Evolutionary conservation across 164 flowering plant genomes (phyloP).

Genomic region (Nymphaea colorata): DNA sequence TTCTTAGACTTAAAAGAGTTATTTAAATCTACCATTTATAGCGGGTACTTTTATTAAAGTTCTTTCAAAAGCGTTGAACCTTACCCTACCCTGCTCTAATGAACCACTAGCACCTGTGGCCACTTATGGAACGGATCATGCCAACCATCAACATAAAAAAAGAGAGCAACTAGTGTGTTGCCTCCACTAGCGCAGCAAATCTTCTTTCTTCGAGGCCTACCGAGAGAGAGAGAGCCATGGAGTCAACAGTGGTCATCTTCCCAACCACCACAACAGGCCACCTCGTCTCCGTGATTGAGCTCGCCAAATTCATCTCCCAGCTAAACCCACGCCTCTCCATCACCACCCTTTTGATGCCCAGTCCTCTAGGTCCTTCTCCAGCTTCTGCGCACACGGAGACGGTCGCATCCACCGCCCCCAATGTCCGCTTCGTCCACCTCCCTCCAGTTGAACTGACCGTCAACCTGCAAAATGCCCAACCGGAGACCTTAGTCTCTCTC

Average conservation of each 20-base stretch:
- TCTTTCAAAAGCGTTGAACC: no score
- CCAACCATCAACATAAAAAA: no score
- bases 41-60: no score
- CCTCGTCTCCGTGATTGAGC: constrained; percentile 7
- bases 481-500: background rate
- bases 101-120: no score
- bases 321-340: constrained; percentile 7
- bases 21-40: no score
- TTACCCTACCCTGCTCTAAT: no score
- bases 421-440: constrained; percentile 5
- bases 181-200: no score
- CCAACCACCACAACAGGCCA: constrained; percentile 11
- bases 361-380: background rate
- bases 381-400: constrained; percentile 1
- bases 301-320: constrained; percentile 4
- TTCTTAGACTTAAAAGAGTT: no score
- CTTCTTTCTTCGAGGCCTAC: no score
- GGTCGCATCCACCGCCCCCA: background rate
- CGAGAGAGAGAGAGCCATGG: background rate
- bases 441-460: constrained; percentile 2
- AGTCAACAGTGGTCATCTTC: constrained; percentile 6
- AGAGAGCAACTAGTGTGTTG: no score
- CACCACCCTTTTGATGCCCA: constrained; percentile 8
- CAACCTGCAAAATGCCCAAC: background rate
- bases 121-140: no score